Evolutionary conservation across 2,329 filamentous ascomycete species (phyloP), one percentile per base, ranked within the genome.

Genomic region (Fusarium setosum): DNA sequence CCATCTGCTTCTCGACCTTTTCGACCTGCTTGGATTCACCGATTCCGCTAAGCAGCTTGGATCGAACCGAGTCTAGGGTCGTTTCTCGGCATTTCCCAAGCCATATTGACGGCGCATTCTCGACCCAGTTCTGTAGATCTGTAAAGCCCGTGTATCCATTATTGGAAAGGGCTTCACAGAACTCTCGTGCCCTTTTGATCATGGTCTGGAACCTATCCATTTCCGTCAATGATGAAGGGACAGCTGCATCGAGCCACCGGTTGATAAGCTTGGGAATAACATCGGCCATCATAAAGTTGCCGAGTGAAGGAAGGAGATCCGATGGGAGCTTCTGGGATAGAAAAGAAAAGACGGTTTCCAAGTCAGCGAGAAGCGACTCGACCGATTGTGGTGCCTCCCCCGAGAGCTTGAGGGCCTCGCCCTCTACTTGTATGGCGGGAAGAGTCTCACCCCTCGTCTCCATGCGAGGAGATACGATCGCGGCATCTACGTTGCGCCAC

Each of bases 31-130:
- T 91, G 13, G 90, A 84, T 23, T 83, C 78, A 9, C 90, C 89
- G 35, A 95, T 84, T 1, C 91, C 92, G 50, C 81, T 80, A 4
- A 88, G 84, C 3, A 97, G 83, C 42, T 90, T 86, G 18, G 80
- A 85, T 21, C 96, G 88, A 12, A 96, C 88, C 31, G 86, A 85
- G 62, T 94, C 90, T 21, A 99, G 84, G 0, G 93, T 90, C 31
- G 86, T 88, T 72, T 97, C 94, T 71, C 92, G 89, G 67, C 94
- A 91, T 74, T 93, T 95, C 3, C 87, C 87, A 13, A 98, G 84
- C 96, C 96, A 99, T 23, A 93, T 89, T 57, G 88, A 88, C 0
- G 94, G 92, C 1, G 93, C 91, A 62, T 90, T 89, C 37, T 90
- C 87, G 0, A 93, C 89, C 95, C 96, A 99, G 21, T 92, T 88